Evolutionary conservation across 2,329 filamentous ascomycete species (phyloP), one percentile per base, ranked within the genome.

Genomic region (Amylocarpus encephaloides): DNA sequence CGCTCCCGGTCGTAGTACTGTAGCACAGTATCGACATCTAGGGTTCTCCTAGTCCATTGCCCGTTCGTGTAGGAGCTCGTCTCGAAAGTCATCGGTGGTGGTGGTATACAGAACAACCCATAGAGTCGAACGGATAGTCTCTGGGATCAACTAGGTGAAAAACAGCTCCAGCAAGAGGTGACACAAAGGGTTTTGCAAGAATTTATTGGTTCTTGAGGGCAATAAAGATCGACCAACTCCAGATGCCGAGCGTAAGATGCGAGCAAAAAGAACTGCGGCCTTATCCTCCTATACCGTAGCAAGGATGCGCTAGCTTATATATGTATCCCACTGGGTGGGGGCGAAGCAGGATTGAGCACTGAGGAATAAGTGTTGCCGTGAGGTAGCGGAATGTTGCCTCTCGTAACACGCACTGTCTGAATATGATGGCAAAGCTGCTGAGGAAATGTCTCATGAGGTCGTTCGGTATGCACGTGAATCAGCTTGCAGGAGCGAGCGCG

Each of bases 21-120:
- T 56, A 75, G 66, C 38, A 73, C 65, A 29, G 69, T 64, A 52
- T 73, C 69, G 46, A 71, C 60, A 58, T 73, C 68, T 50, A 67
- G 46, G n/a, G 56, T 64, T 48, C 60, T 58, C 12, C 64, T 67
- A 7, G 61, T 63, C 66, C 66, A 69, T 45, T 60, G 52, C 26
- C 67, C 67, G 44, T 68, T 59, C 15, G 65, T 59, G 9, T 66
- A 55, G 18, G 53, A 57, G 43, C 52, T 62, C 35, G 62, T 64
- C 51, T 62, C 59, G 47, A 67, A 60, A 42, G 57, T 62, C 63
- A 64, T 62, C 16, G 32, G 51, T n/a, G 51, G 52, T 48, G 33
- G 35, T 15, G 6, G 15, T 19, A 9, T 39, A 15, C 6, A 32
- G 30, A 22, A 6, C 6, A 12, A 11, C 19, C 43, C 36, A 46